Conservation (phyloP, 495 filamentous ascomycete genomes). For the Penicillium bialowiezense region DNA sequence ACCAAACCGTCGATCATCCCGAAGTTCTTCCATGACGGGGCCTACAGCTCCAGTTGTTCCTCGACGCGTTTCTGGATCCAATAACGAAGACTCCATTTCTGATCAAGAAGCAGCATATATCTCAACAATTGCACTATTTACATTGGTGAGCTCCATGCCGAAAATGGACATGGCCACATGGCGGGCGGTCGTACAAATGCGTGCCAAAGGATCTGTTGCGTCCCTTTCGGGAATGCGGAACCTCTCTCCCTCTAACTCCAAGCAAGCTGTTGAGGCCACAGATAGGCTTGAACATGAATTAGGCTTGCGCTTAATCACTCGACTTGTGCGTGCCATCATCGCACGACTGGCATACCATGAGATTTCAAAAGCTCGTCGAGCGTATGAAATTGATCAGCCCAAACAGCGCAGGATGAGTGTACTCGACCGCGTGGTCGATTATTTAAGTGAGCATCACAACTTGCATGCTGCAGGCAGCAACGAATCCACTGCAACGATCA, state of each 20-base stretch:
- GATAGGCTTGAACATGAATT: conserved; percentile 62
- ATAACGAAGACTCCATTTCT: conserved; percentile 38
- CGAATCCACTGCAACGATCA: conserved; percentile 30
- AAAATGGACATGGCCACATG: conserved; percentile 44
- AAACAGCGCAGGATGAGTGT: conserved; percentile 32
- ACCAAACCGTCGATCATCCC: conserved; percentile 36
- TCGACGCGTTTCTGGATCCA: conserved; percentile 25
- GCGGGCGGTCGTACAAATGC: conserved; percentile 49
- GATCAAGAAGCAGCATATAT: conserved; percentile 57
- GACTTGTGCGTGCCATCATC: conserved; percentile 53
- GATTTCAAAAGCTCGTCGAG: conserved; percentile 45
- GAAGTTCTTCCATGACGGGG: conserved; percentile 27
- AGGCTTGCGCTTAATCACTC: conserved; percentile 52
- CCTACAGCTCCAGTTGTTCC: conserved; percentile 24
- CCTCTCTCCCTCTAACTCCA: conserved; percentile 24
- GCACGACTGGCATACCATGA: conserved; percentile 51
- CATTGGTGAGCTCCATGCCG: conserved; percentile 52
- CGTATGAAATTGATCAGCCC: conserved; percentile 28
- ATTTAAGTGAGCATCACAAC: conserved; percentile 36
- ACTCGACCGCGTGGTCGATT: conserved; percentile 38
- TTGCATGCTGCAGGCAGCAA: conserved; percentile 28
- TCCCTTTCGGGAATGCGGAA: conserved; percentile 42
- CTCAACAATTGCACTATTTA: conserved; percentile 54
- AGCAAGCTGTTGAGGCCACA: conserved; percentile 35
- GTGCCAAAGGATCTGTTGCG: conserved; percentile 51